Evolutionary conservation across 768 basidiomycete species (phyloP), one percentile per base, ranked within the genome.

Genomic region (Rhodotorula paludigena): DNA sequence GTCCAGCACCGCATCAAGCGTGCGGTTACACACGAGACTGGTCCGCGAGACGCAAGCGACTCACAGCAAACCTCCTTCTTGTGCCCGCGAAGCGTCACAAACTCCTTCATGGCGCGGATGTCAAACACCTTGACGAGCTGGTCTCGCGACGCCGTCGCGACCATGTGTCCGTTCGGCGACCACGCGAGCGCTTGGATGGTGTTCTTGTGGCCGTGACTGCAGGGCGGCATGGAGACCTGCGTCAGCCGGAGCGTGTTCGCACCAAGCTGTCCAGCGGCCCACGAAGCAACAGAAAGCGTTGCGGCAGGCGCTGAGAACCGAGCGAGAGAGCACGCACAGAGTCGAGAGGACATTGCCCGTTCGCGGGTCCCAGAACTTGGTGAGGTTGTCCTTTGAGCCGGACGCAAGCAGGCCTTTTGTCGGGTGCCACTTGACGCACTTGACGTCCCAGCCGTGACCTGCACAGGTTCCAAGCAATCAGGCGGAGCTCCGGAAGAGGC

Each of bases 391-490:
- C 79, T 98, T 98, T 74, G 90, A 91, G 33, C 96, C 96, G 6
- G 90, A 92, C 10, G 89, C 92, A 30, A 99, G 83, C 15, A 99
- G 82, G 16, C 94, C 94, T 79, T 98, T 97, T 0, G 89, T 90
- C 9, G 92, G 92, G 80, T 99, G 96, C 96, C 96, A 99, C 80
- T 97, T 89, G 1, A 97, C 92, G 67, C 92, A 96, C 77, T 93
- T 89, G 30, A 99, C 96, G 75, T 99, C 96, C 92, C 93, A 97
- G 9, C 93, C 92, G 74, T 98, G 94, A n/a, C 92, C 92, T 92
- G 58, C 33, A 4, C 36, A 4, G 53, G 10, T 36, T 5, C 5
- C 14, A 12, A 25, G 8, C 9, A 20, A 18, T 9, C 36, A 38
- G 54, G 2, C 25, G 36, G 53, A 54, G 10, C 25, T 32, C 9